Conservation (phyloP, 2,329 filamentous ascomycete genomes). For the Sclerotiophoma versabilis region DNA sequence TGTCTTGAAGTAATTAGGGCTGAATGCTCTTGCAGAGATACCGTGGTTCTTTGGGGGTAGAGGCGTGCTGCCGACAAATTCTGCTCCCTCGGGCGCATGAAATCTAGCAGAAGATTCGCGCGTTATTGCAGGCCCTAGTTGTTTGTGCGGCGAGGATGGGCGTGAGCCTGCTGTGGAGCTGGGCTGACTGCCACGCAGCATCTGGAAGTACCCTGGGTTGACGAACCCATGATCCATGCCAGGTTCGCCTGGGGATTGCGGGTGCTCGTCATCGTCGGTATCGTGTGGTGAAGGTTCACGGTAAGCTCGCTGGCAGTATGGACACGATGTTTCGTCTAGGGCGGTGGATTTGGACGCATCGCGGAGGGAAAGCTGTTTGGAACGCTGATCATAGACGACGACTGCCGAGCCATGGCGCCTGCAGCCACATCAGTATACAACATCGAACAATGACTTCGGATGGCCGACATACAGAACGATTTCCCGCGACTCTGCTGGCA, state of each 20-base stretch:
- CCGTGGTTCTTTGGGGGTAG: conserved; percentile 60
- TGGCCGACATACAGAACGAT: conserved; percentile 74
- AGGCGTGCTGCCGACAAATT: conserved; percentile 57
- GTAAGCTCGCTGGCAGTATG: conserved; percentile 84
- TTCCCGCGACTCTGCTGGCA: conserved; percentile 74
- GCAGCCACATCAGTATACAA: conserved; percentile 25
- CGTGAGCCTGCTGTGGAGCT: conserved; percentile 57
- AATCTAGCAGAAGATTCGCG: conserved; percentile 32
- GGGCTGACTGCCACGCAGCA: conserved; percentile 73
- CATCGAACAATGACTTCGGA: not conserved
- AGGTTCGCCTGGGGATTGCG: conserved; percentile 40
- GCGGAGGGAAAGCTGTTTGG: conserved; percentile 83
- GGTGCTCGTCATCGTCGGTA: conserved; percentile 42
- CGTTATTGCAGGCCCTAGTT: conserved; percentile 46
- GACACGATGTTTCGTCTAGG: conserved; percentile 74
- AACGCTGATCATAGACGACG: conserved; percentile 86
- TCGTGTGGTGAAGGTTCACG: conserved; percentile 53
- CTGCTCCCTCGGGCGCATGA: conserved; percentile 57
- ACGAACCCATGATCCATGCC: conserved; percentile 72
- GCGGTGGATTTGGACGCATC: conserved; percentile 61
- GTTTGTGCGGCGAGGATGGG: conserved; percentile 60
- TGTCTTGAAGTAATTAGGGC: conserved; percentile 86
- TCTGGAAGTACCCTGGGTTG: conserved; percentile 92
- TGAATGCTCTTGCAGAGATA: conserved; percentile 87
- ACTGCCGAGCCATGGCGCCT: conserved; percentile 93